Evolutionary conservation across 108 stramenopile genomes (phyloP).

Genomic region (Aureococcus anophagefferens): DNA sequence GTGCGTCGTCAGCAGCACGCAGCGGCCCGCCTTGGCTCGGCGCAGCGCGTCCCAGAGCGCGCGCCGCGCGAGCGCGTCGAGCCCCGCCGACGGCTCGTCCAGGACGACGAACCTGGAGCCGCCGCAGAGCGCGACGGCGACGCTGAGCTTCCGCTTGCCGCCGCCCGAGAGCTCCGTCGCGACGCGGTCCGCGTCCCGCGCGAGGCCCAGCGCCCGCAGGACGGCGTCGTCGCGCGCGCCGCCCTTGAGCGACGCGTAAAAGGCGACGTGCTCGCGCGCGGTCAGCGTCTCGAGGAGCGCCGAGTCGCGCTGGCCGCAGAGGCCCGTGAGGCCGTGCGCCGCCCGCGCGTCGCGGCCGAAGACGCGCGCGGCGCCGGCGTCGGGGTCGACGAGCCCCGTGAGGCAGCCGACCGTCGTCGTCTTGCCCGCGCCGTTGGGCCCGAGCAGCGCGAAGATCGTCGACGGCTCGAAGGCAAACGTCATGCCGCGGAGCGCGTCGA

Average conservation of each 20-base stretch:
- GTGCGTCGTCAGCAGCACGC: slow-evolving; percentile 52
- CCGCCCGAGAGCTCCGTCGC: slow-evolving; percentile 2
- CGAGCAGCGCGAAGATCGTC: slow-evolving; percentile 43
- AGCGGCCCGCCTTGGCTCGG: slow-evolving; percentile 20
- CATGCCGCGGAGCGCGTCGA: slow-evolving; percentile 35
- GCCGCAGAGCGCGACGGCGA: slow-evolving; percentile 30
- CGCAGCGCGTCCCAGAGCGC: slow-evolving; percentile 16
- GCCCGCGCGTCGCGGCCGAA: too few species aligned
- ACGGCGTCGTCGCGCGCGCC: too few species aligned
- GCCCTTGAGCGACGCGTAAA: too few species aligned
- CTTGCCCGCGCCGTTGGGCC: slow-evolving; percentile 59
- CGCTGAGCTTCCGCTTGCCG: slow-evolving; percentile 32
- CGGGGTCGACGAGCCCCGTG: slow-evolving; percentile 73
- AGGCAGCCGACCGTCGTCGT: slow-evolving; percentile 73
- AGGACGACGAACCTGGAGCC: slow-evolving; percentile 15
- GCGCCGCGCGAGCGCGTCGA: slow-evolving; percentile 33
- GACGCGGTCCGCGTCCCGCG: too few species aligned
- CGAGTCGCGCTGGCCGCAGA: slow-evolving; percentile 62
- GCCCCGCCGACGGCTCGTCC: slow-evolving; percentile 40
- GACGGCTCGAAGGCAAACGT: slow-evolving; percentile 30
- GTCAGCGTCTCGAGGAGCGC: slow-evolving; percentile 41
- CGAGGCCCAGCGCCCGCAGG: too few species aligned
- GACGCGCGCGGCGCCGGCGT: too few species aligned
- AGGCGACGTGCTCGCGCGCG: too few species aligned
- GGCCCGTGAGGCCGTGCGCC: slow-evolving; percentile 27